Conservation (phyloP, 345 rosid species). For the Melaleuca quinquenervia region DNA sequence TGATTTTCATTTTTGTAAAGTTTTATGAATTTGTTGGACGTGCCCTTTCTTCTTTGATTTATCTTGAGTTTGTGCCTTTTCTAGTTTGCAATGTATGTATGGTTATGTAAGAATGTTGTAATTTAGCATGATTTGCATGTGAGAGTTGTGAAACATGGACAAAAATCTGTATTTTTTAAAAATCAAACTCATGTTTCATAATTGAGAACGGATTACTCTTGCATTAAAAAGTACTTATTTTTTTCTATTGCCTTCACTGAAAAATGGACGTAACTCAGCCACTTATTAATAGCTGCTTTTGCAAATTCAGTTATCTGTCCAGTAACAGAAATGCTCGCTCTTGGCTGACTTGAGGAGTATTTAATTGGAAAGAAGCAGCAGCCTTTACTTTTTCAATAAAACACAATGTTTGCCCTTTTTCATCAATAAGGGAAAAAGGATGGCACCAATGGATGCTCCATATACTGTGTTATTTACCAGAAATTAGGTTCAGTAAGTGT, state of each 20-base stretch:
- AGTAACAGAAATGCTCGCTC: neutral
- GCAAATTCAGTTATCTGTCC: neutral
- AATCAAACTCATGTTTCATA: neutral
- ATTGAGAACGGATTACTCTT: neutral
- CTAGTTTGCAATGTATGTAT: neutral
- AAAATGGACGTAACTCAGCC: neutral
- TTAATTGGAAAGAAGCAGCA: neutral
- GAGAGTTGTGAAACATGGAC: neutral
- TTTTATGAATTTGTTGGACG: neutral
- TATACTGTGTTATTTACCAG: neutral
- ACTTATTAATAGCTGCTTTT: neutral
- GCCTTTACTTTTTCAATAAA: neutral
- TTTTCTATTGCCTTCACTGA: neutral
- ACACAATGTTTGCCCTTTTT: neutral
- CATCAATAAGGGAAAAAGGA: neutral
- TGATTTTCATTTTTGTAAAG: neutral
- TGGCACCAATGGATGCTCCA: neutral
- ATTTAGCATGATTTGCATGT: neutral
- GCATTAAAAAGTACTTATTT: neutral
- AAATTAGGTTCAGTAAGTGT: neutral
- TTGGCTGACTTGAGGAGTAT: neutral
- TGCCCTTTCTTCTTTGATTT: neutral
- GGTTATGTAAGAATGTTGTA: neutral
- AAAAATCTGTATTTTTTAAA: neutral
- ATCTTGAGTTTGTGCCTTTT: neutral